phyloP scores from a whole-genome alignment of 2,329 filamentous ascomycete genomes.

The Claviceps quebecensis region DNA sequence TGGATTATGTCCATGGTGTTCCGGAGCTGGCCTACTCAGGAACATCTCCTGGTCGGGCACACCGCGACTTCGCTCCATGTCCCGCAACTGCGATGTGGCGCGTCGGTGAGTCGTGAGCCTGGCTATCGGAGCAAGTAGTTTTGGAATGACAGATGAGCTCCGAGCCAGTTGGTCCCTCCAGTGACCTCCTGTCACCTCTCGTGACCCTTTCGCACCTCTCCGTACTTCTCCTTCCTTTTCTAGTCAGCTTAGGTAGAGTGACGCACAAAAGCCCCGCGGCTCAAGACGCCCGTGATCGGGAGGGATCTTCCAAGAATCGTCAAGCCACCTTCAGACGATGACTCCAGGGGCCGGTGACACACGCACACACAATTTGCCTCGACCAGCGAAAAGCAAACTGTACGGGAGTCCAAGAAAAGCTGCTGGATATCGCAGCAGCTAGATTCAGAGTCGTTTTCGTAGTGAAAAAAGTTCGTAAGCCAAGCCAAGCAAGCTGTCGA shows the following conservation, averaged over 20 bases:
- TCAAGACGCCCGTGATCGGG: not conserved
- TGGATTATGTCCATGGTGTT: constrained; percentile 50
- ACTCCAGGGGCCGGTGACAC: too few species aligned
- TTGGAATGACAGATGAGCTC: not conserved
- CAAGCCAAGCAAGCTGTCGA: too few species aligned
- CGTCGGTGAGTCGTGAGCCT: not conserved
- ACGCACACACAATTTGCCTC: too few species aligned
- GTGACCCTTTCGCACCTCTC: not conserved
- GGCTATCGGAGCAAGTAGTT: not conserved
- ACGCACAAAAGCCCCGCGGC: not conserved
- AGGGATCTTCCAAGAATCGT: not conserved
- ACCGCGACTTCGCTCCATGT: constrained; percentile 44
- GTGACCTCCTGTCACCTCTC: not conserved
- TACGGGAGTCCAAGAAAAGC: too few species aligned
- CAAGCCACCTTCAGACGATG: not conserved
- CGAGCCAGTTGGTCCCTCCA: not conserved
- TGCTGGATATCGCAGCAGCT: too few species aligned
- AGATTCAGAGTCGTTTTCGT: too few species aligned
- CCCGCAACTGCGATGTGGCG: not conserved
- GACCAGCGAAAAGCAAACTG: too few species aligned
- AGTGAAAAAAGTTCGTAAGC: too few species aligned
- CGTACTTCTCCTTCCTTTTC: not conserved
- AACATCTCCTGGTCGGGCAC: constrained; percentile 74
- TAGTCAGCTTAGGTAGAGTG: not conserved
- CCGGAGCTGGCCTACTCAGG: constrained; percentile 43